Base-by-base conservation (phyloP, 2,329 filamentous ascomycete species). In the Trichophyton benhamiae region DNA sequence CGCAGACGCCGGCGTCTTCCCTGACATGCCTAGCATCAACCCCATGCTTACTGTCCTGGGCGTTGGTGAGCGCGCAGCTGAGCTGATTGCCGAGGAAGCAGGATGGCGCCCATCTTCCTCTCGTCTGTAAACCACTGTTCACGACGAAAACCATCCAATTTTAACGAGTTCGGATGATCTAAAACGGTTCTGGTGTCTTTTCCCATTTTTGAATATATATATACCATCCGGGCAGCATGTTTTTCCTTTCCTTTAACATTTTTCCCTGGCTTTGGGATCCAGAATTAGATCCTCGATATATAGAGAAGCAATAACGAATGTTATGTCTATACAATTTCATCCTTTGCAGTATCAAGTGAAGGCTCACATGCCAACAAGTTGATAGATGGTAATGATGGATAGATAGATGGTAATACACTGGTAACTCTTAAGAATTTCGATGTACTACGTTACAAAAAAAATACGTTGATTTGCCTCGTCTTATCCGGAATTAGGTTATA, bases 21-120 rank as follows among this genome's bases (percentile, higher is more conserved):
- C 90, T 0, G 87, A 87, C 64, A 95, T 95, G 84, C 81, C 88
- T 53, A 87, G 83, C 60, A 87, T 94, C 72, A 95, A 95, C 78
- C 90, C 89, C 63, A 94, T 95, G 91, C 78, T 95, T 70, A 96
- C 90, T 1, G 90, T 95, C 3, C 75, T 95, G 70, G 87, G 84
- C 60, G 83, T 95, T 68, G 91, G 88, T 6, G 91, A 96, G 82
- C 82, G 88, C 62, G 87, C 85, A 4, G 91, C 91, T 0, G 91
- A 96, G 80, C 74, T 96, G 72, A 87, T 96, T 71, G 87, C 87
- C 33, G 80, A 86, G 71, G 84, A 89, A 66, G 87, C 83, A 62
- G 83, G 84, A 20, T 87, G 84, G 84, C 83, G 77, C 71, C 80
- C 53, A 15, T 38, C 38, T 6, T 53, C 57, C 11, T 20, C 41